A percentile compares a stretch with the other conserved stretches of the same genome.
phyloP scores from a whole-genome alignment of 208 protist species.

The Leishmania braziliensis region DNA sequence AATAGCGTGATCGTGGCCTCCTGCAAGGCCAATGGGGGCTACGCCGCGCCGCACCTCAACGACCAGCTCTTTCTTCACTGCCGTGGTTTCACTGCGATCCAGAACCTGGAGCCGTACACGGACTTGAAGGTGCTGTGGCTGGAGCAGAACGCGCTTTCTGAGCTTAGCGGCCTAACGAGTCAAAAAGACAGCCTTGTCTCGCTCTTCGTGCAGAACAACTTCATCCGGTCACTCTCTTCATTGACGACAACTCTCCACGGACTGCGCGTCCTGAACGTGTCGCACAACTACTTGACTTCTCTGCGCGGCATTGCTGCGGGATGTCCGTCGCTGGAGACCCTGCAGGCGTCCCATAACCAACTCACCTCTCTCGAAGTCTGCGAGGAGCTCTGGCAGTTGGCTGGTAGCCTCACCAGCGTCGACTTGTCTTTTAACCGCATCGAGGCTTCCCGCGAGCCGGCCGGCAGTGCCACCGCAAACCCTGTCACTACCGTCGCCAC shows the following conservation, averaged over 20 bases:
- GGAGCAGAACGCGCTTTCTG: constrained; percentile 91
- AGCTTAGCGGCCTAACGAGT: constrained; percentile 79
- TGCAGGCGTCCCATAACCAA: constrained; percentile 79
- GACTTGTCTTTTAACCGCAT: constrained; percentile 94
- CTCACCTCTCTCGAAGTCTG: constrained; percentile 73
- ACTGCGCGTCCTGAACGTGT: constrained; percentile 84
- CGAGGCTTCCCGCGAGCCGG: constrained; percentile 32
- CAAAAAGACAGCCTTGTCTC: constrained; percentile 70
- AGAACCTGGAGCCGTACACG: constrained; percentile 86
- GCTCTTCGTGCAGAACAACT: constrained; percentile 95
- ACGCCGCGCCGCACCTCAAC: constrained; percentile 83
- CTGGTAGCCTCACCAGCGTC: constrained; percentile 83
- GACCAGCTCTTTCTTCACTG: constrained; percentile 94
- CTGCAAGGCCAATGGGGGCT: constrained; percentile 88
- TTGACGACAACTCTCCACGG: constrained; percentile 53
- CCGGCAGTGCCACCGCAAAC: not conserved
- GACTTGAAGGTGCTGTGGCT: constrained; percentile 94
- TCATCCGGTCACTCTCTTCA: constrained; percentile 65
- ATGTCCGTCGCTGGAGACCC: constrained; percentile 64
- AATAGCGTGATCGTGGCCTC: constrained; percentile 73
- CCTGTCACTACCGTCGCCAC: not conserved
- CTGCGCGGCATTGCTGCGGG: constrained; percentile 55
- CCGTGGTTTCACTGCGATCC: constrained; percentile 87
- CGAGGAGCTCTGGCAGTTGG: constrained; percentile 68
- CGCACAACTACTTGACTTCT: constrained; percentile 76